phyloP scores from a whole-genome alignment of 139 green algal species.

The Haematococcus lacustris region DNA sequence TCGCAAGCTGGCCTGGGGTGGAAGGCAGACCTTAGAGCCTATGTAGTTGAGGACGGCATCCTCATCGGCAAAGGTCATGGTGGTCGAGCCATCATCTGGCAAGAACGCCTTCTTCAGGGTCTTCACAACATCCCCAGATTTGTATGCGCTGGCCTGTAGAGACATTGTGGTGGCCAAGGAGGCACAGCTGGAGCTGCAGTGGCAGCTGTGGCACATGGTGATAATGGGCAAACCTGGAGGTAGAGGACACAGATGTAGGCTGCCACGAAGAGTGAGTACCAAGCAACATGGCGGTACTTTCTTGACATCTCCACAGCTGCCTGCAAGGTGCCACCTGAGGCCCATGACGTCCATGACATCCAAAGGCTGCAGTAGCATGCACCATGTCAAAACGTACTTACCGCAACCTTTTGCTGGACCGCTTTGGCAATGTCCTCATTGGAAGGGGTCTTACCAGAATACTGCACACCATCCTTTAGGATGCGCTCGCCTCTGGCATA shows the following conservation, averaged over 20 bases:
- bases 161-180: too few relatives aligned
- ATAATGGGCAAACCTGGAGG: conserved; percentile 45
- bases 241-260: conserved; percentile 67
- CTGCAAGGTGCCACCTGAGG: too few relatives aligned
- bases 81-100: conserved; percentile 34
- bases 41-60: conserved; percentile 61
- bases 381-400: conserved; percentile 10
- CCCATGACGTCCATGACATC: not conserved
- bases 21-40: conserved; percentile 29
- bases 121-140: conserved; percentile 55
- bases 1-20: not conserved
- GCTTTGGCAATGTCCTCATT: conserved; percentile 57
- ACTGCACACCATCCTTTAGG: conserved; percentile 13
- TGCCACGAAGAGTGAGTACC: conserved; percentile 62
- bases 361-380: too few relatives aligned
- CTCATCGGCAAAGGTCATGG: conserved; percentile 42
- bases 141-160: conserved; percentile 54
- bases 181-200: too few relatives aligned
- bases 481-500: conserved; percentile 26
- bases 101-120: conserved; percentile 60
- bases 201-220: too few relatives aligned
- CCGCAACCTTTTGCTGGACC: conserved; percentile 55
- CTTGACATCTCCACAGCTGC: conserved; percentile 49
- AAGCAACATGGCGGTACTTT: conserved; percentile 56
- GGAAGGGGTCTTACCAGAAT: conserved; percentile 31